phyloP scores from a whole-genome alignment of 495 filamentous ascomycete species.

The Penicillium nucicola region DNA sequence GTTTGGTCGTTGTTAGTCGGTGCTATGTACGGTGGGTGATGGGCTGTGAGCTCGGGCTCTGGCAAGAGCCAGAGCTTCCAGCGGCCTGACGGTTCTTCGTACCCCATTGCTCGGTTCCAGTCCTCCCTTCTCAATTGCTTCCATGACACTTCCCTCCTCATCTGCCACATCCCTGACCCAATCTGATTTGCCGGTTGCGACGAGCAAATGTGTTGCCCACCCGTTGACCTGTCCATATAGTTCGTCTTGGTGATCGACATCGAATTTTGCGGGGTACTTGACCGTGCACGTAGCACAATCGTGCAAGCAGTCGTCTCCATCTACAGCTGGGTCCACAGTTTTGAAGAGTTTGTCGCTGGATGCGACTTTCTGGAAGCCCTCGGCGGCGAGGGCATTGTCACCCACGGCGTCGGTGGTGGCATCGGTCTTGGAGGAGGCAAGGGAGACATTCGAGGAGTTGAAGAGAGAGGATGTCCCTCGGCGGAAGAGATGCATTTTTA shows the following conservation, averaged over 20 bases:
- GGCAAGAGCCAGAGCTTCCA: not conserved
- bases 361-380: slow-evolving; percentile 40
- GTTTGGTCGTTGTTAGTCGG: slow-evolving; percentile 5
- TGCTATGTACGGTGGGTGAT: not conserved
- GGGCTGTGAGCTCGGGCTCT: not conserved
- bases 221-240: slow-evolving; percentile 86
- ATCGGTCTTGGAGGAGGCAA: slow-evolving; percentile 27
- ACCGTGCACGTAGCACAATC: slow-evolving; percentile 85
- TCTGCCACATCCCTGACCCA: slow-evolving; percentile 90
- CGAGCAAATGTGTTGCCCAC: slow-evolving; percentile 85
- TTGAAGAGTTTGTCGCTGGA: slow-evolving; percentile 37
- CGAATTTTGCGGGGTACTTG: slow-evolving; percentile 70
- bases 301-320: slow-evolving; percentile 84
- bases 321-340: slow-evolving; percentile 63
- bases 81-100: slow-evolving; percentile 22
- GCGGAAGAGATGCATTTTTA: slow-evolving; percentile 38
- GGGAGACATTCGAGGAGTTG: slow-evolving; percentile 26
- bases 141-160: slow-evolving; percentile 92
- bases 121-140: slow-evolving; percentile 68
- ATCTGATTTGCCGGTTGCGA: slow-evolving; percentile 92
- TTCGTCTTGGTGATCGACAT: slow-evolving; percentile 71
- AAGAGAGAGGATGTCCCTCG: slow-evolving; percentile 34
- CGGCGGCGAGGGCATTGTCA: slow-evolving; percentile 16
- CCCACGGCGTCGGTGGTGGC: slow-evolving; percentile 21
- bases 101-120: slow-evolving; percentile 74